Percentiles rank a stretch among this genome's conserved stretches.
Conservation (phyloP, 257 asterid genomes). For the Forsythia suspensa region DNA sequence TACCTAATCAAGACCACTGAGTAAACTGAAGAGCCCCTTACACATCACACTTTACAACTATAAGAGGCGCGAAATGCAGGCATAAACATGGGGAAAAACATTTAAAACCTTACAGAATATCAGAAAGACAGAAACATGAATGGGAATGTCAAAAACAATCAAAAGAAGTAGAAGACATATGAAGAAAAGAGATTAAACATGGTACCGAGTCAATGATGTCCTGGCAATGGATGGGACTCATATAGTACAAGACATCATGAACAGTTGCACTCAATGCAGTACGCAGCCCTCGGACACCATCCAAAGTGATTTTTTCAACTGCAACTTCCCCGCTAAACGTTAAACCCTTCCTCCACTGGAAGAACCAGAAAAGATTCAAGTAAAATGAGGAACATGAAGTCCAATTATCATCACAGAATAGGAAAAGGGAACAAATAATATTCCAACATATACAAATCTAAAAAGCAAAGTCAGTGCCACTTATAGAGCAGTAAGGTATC, state of each 20-base stretch:
- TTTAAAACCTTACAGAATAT: constrained; percentile 6
- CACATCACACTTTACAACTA: neutral
- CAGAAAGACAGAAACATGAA: neutral
- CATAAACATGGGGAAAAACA: constrained; percentile 7
- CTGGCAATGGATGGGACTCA: constrained; percentile 99
- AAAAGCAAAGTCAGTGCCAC: neutral
- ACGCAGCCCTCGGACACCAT: constrained; percentile 93
- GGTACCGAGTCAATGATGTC: constrained; percentile 89
- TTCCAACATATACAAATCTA: constrained; percentile 8
- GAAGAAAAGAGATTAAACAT: constrained; percentile 11
- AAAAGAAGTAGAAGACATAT: neutral
- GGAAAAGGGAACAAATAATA: constrained; percentile 9
- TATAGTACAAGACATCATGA: constrained; percentile 94
- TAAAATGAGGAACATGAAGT: constrained; percentile 4
- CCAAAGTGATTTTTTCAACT: constrained; percentile 83
- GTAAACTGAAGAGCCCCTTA: neutral
- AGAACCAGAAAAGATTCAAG: constrained; percentile 24
- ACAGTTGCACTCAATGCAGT: constrained; percentile 92
- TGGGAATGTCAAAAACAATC: neutral
- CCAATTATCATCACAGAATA: constrained; percentile 6
- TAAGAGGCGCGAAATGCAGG: neutral
- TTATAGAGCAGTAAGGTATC: constrained; percentile 6
- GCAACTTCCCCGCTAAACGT: constrained; percentile 87
- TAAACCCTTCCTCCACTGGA: constrained; percentile 96
- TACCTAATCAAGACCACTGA: neutral